phyloP scores from a whole-genome alignment of 1,139 yeast genomes.

The Schizosaccharomyces versatilis region DNA sequence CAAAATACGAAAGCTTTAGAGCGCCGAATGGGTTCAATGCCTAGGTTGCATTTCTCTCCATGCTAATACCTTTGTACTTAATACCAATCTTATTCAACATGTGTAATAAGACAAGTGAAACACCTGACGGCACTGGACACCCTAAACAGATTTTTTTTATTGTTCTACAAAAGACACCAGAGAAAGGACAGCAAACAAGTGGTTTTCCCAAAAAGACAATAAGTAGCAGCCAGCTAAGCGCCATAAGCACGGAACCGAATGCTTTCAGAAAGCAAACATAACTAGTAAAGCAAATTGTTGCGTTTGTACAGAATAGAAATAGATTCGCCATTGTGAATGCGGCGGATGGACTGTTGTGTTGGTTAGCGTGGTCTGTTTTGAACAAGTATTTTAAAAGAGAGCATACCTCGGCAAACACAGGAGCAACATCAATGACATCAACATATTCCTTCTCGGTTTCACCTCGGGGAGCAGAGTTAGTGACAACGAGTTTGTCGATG shows the following conservation, averaged over 20 bases:
- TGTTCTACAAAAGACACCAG: too few species aligned
- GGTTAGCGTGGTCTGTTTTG: too few species aligned
- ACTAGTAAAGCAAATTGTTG: background rate
- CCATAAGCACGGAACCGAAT: background rate
- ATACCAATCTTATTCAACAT: too few species aligned
- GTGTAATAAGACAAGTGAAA: too few species aligned
- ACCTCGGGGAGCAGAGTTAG: constrained; percentile 71
- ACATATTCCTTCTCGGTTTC: background rate
- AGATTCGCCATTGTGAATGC: constrained; percentile 81
- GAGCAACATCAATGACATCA: constrained; percentile 64
- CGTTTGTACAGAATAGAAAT: constrained; percentile 8
- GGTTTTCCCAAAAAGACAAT: background rate
- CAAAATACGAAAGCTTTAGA: too few species aligned
- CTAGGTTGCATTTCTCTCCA: too few species aligned
- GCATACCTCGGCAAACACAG: constrained; percentile 58
- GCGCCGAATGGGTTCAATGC: too few species aligned
- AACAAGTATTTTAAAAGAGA: background rate
- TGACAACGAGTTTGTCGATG: constrained; percentile 65
- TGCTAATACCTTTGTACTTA: too few species aligned
- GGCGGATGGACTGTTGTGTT: constrained; percentile 38
- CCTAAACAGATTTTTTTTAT: too few species aligned
- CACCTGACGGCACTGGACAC: too few species aligned
- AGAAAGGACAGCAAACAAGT: background rate
- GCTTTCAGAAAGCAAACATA: too few species aligned
- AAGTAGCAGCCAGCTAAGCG: background rate